These are phyloP conservation scores for Saccharomycopsis microspora DNA, from an alignment of 805 yeast species.

Conservation along the genomic window DNA sequence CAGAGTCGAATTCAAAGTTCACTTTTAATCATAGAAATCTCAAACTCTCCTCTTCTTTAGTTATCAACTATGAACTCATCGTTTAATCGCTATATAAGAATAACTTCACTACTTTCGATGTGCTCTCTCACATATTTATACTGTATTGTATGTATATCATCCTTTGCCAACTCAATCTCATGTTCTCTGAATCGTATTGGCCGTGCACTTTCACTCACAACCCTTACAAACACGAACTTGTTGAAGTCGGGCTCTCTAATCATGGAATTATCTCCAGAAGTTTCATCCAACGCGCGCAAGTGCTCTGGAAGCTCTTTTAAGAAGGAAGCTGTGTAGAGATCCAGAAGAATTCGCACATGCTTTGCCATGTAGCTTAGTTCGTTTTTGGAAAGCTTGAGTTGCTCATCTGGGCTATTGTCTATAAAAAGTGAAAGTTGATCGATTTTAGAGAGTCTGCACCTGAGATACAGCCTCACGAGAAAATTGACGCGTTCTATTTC, in stretches of 20 bases:
- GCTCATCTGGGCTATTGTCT: constrained; percentile 22
- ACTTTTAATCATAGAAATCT: too few species aligned
- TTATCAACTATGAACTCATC: too few species aligned
- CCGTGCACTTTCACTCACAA: constrained; percentile 6
- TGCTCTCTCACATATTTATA: constrained; percentile 14
- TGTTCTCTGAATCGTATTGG: constrained; percentile 14
- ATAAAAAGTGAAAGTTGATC: constrained; percentile 59
- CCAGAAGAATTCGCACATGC: constrained; percentile 54
- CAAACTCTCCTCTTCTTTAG: too few species aligned
- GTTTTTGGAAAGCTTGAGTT: constrained; percentile 37
- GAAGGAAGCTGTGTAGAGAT: constrained; percentile 58
- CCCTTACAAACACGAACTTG: constrained; percentile 58
- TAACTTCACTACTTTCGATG: constrained; percentile 12
- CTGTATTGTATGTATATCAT: constrained; percentile 15
- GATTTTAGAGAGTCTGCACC: constrained; percentile 67
- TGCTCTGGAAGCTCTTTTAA: constrained; percentile 55
- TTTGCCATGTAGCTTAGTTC: constrained; percentile 58
- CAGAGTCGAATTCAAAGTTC: too few species aligned
- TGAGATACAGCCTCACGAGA: constrained; percentile 65
- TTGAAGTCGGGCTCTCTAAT: constrained; percentile 66
- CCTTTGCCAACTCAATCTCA: constrained; percentile 14
- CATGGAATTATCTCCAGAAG: constrained; percentile 60
- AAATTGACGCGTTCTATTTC: constrained; percentile 84
- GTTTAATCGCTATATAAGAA: constrained; percentile 1
- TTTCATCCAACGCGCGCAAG: constrained; percentile 67